These are phyloP conservation scores for Stenocarpella maydis DNA, from an alignment of 2,329 filamentous ascomycete genomes.

Conservation along the genomic window DNA sequence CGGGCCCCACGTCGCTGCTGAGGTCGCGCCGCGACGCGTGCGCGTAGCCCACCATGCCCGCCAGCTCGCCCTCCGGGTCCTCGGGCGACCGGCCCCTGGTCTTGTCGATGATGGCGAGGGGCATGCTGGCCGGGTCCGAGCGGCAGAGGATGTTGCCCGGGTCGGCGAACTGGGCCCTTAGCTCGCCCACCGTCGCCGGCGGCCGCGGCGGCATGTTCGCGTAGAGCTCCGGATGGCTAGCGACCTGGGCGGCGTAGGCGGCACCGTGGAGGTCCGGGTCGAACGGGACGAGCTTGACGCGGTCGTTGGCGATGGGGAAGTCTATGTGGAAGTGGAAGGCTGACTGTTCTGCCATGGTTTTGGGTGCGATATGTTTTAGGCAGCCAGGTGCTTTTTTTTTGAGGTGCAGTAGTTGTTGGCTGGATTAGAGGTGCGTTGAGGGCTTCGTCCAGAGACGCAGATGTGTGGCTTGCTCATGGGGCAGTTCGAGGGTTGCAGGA, in stretches of 20 bases:
- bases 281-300: slow-evolving; percentile 37
- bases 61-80: slow-evolving; percentile 42
- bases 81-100: slow-evolving; percentile 38
- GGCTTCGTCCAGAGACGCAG: background rate
- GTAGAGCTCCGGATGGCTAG: slow-evolving; percentile 37
- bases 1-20: slow-evolving; percentile 45
- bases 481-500: background rate
- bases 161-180: slow-evolving; percentile 34
- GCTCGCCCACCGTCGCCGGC: slow-evolving; percentile 35
- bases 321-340: slow-evolving; percentile 32
- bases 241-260: slow-evolving; percentile 26
- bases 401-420: too few species aligned
- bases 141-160: slow-evolving; percentile 8
- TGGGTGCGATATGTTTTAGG: too few species aligned
- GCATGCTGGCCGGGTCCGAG: slow-evolving; percentile 31
- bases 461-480: background rate
- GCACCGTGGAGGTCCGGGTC: slow-evolving; percentile 36
- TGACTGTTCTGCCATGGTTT: background rate
- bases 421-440: background rate
- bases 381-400: too few species aligned
- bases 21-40: slow-evolving; percentile 37
- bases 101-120: slow-evolving; percentile 44
- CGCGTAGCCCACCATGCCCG: slow-evolving; percentile 43
- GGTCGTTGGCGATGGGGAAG: slow-evolving; percentile 37
- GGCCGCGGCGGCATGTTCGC: slow-evolving; percentile 37